Base-by-base conservation (phyloP, 2,329 filamentous ascomycete species). In the Arthrobotrys sinensis region DNA sequence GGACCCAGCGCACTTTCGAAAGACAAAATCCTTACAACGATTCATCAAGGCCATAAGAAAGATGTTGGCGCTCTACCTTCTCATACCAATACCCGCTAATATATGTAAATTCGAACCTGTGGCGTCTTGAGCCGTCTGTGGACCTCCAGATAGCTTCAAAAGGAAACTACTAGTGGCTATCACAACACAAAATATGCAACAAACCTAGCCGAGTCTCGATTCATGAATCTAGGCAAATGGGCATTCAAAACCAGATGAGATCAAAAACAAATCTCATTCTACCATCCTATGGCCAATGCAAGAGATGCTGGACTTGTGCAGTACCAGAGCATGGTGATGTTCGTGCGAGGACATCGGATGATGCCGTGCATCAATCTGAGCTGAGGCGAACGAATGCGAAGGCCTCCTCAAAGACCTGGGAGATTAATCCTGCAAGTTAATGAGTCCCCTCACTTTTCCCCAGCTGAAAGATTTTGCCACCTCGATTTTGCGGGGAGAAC, bases 101-200 rank as follows among this genome's bases (percentile, higher is more conserved):
- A 28, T 28, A 28, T 28, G 24, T 28, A 28, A 28, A 28, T 28
- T 28, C 24, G 24, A 4, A 28, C n/a, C n/a, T n/a, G n/a, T n/a
- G n/a, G n/a, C n/a, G n/a, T n/a, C n/a, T n/a, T n/a, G n/a, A n/a
- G n/a, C n/a, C n/a, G n/a, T n/a, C n/a, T n/a, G 52, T 57, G 34
- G n/a, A 38, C 52, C 32, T 12, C n/a, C 28, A 65, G n/a, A 40
- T 2, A 28, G 24, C 24, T 55, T 21, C 32, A 34, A 12, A 36
- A 66, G 32, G 45, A 32, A 52, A 66, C 53, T 24, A 38, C 8
- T 0, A n/a, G 36, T 50, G 24, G 6, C 14, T 19, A 40, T 32
- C 40, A 45, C 65, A 68, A 68, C 65, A 43, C 65, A 68, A 57
- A 57, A 45, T 68, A 40, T 68, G 36, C 65, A 68, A 68, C 65